These are phyloP conservation scores for Dacryopinax primogenitus DNA, from an alignment of 768 basidiomycete genomes.

Conservation along the genomic window DNA sequence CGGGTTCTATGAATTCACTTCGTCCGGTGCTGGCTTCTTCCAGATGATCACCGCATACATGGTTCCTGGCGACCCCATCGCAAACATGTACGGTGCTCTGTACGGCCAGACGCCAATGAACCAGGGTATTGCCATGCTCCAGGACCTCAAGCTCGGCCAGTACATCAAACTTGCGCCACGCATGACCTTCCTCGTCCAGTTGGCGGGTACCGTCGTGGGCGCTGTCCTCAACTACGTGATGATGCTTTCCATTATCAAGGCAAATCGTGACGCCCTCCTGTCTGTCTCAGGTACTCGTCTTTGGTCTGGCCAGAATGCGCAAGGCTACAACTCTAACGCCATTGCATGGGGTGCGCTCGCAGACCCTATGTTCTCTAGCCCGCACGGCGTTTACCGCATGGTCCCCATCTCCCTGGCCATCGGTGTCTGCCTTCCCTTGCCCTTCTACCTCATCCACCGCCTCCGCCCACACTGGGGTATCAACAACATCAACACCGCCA, in stretches of 20 bases:
- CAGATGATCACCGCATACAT: constrained; percentile 19
- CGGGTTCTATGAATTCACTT: constrained; percentile 14
- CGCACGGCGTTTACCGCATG: constrained; percentile 20
- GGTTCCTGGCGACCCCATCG: constrained; percentile 17
- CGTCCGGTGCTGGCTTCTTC: constrained; percentile 19
- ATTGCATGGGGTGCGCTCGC: constrained; percentile 33
- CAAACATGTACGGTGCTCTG: constrained; percentile 21
- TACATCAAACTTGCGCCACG: constrained; percentile 21
- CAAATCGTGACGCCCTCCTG: constrained; percentile 17
- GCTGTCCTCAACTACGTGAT: constrained; percentile 25
- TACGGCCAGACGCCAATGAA: not conserved
- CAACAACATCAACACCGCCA: constrained; percentile 16
- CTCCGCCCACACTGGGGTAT: constrained; percentile 14
- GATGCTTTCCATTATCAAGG: constrained; percentile 24
- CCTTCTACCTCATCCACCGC: constrained; percentile 19
- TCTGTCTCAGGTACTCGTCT: constrained; percentile 20
- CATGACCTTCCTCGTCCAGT: constrained; percentile 20
- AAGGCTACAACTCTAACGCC: constrained; percentile 24
- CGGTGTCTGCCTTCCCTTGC: constrained; percentile 20
- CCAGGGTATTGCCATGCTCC: constrained; percentile 18
- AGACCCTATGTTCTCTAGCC: constrained; percentile 26
- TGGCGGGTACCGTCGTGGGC: constrained; percentile 19
- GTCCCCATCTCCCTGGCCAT: constrained; percentile 20
- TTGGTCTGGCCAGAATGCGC: constrained; percentile 23
- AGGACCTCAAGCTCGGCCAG: constrained; percentile 22